These are phyloP conservation scores for Penicillium digitatum DNA, from an alignment of 2,329 filamentous ascomycete genomes.

Conservation along the genomic window DNA sequence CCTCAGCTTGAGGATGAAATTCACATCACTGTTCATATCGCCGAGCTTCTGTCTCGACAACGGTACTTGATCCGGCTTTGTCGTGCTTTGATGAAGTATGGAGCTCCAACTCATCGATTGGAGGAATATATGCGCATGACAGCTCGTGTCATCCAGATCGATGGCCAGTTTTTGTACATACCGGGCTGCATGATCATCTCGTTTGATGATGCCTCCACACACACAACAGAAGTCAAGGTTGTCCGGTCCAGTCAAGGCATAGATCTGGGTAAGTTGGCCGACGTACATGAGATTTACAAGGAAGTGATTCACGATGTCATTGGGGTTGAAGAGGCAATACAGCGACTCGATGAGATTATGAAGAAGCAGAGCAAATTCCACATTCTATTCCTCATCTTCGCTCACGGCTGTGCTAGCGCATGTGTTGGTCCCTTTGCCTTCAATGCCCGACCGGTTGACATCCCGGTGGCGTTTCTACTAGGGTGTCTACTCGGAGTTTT, in stretches of 20 bases:
- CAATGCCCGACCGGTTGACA: conserved; percentile 68
- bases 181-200: conserved; percentile 93
- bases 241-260: conserved; percentile 43
- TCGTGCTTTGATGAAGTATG: conserved; percentile 80
- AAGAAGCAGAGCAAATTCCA: conserved; percentile 54
- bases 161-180: conserved; percentile 84
- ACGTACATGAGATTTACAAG: conserved; percentile 48
- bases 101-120: conserved; percentile 83
- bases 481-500: conserved; percentile 70
- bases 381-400: conserved; percentile 53
- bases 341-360: conserved; percentile 52
- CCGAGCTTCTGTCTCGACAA: conserved; percentile 71
- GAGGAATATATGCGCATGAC: conserved; percentile 91
- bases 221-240: conserved; percentile 47
- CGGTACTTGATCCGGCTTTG: conserved; percentile 81
- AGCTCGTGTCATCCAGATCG: conserved; percentile 80
- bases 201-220: conserved; percentile 58
- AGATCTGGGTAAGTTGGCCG: conserved; percentile 42
- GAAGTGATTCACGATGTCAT: conserved; percentile 47
- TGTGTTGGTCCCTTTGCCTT: conserved; percentile 78
- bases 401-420: conserved; percentile 73
- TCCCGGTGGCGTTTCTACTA: conserved; percentile 71
- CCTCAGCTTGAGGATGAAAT: conserved; percentile 46
- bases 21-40: conserved; percentile 59
- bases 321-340: conserved; percentile 45